Percentiles rank a stretch among this genome's conserved stretches.
These are phyloP conservation scores for Acidomyces sp. DNA, from an alignment of 495 filamentous ascomycete genomes.

Conservation along the genomic window DNA sequence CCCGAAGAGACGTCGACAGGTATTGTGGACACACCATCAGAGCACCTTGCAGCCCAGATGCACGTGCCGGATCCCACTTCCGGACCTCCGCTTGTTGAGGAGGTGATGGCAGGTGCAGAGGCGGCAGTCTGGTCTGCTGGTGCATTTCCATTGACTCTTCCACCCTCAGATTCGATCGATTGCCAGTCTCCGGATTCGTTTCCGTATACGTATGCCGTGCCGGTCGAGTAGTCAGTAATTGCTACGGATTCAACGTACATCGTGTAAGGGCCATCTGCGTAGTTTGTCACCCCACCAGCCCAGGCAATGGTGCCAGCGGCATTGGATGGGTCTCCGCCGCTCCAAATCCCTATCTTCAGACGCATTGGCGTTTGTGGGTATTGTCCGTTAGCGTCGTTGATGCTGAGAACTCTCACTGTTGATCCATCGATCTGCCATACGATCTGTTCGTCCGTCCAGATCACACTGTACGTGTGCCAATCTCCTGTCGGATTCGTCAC, in stretches of 20 bases:
- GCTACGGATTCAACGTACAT: slow-evolving; percentile 71
- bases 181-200: slow-evolving; percentile 64
- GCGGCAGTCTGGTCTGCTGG: slow-evolving; percentile 33
- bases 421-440: slow-evolving; percentile 70
- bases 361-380: slow-evolving; percentile 90
- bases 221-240: slow-evolving; percentile 83
- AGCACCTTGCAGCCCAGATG: too few species aligned
- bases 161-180: slow-evolving; percentile 66
- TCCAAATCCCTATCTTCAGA: slow-evolving; percentile 76
- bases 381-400: slow-evolving; percentile 47
- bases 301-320: slow-evolving; percentile 69
- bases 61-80: slow-evolving; percentile 54
- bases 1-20: too few species aligned
- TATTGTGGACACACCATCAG: too few species aligned
- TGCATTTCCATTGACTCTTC: slow-evolving; percentile 45
- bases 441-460: slow-evolving; percentile 66
- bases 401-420: slow-evolving; percentile 53
- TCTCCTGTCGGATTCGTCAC: slow-evolving; percentile 45
- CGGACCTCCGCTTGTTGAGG: slow-evolving; percentile 40
- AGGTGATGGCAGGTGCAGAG: slow-evolving; percentile 41
- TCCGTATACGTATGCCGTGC: slow-evolving; percentile 64
- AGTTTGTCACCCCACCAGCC: slow-evolving; percentile 74
- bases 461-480: slow-evolving; percentile 81
- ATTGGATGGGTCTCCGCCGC: slow-evolving; percentile 66
- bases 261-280: slow-evolving; percentile 62